These are phyloP conservation scores for Apiospora phragmitis DNA, from an alignment of 2,329 filamentous ascomycete species.

Conservation along the genomic window DNA sequence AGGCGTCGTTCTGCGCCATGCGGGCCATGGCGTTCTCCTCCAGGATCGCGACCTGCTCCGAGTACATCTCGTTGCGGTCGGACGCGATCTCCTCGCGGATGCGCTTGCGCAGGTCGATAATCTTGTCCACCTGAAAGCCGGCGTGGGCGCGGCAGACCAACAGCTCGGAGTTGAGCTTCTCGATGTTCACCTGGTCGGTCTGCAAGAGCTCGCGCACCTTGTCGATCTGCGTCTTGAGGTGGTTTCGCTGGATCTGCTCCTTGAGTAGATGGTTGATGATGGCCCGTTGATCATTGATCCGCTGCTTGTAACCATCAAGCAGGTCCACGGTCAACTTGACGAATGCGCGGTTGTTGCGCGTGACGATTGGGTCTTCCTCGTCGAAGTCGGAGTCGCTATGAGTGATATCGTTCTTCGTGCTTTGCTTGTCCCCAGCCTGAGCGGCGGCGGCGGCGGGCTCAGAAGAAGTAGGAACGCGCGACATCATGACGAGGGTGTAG, in stretches of 20 bases:
- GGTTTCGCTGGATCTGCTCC: background rate
- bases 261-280: background rate
- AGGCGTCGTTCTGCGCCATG: background rate
- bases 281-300: background rate
- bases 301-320: background rate
- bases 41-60: background rate
- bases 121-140: background rate
- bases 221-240: background rate
- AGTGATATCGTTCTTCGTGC: background rate
- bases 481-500: background rate
- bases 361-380: background rate
- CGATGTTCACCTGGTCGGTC: background rate
- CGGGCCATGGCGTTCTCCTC: background rate
- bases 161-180: background rate
- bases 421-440: background rate
- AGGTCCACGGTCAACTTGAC: background rate
- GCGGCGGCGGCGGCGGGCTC: too few relatives aligned
- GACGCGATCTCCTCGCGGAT: background rate
- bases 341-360: background rate
- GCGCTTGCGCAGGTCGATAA: background rate
- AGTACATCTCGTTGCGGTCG: background rate
- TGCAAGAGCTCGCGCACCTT: background rate
- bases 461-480: background rate
- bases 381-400: background rate
- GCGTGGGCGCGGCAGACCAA: background rate